Conservation (phyloP, 306 rosid species). For the Elaeagnus macrophylla region DNA sequence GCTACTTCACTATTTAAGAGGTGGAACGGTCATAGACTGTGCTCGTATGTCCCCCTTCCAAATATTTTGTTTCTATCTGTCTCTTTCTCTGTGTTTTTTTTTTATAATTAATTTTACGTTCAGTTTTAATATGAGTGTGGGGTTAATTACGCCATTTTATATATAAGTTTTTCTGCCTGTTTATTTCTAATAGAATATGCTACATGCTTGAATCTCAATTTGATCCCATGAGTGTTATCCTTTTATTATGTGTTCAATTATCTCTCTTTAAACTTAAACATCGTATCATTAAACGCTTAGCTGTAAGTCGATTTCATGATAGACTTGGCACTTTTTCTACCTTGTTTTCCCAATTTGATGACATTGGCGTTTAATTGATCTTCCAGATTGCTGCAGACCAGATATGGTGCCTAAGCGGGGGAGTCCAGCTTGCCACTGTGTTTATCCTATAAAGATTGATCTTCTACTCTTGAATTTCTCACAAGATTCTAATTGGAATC, state of each 20-base stretch:
- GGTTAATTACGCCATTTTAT: too few species aligned
- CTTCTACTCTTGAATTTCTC: slow-evolving; percentile 83
- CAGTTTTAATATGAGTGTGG: too few species aligned
- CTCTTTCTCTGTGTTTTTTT: too few species aligned
- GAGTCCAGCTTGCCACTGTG: slow-evolving; percentile 63
- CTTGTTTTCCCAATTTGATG: slow-evolving; percentile 10
- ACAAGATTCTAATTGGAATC: slow-evolving; percentile 51
- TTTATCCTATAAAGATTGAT: slow-evolving; percentile 87
- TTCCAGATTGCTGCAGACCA: slow-evolving; percentile 74
- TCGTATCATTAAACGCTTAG: background rate
- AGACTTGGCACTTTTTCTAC: background rate
- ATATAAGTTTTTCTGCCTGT: too few species aligned
- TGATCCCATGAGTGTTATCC: too few species aligned
- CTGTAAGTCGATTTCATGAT: slow-evolving; percentile 2
- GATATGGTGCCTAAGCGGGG: slow-evolving; percentile 69
- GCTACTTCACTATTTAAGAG: slow-evolving; percentile 1
- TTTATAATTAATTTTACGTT: too few species aligned
- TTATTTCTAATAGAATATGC: too few species aligned
- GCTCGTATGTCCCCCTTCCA: background rate
- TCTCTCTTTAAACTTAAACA: too few species aligned
- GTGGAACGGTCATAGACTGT: slow-evolving; percentile 10
- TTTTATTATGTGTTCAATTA: too few species aligned
- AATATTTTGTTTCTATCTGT: background rate
- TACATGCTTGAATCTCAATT: too few species aligned
- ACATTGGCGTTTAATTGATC: slow-evolving; percentile 14